Evolutionary conservation across 352 stramenopile species (phyloP), one percentile per base, ranked within the genome.

Genomic region (Sclerospora graminicola): DNA sequence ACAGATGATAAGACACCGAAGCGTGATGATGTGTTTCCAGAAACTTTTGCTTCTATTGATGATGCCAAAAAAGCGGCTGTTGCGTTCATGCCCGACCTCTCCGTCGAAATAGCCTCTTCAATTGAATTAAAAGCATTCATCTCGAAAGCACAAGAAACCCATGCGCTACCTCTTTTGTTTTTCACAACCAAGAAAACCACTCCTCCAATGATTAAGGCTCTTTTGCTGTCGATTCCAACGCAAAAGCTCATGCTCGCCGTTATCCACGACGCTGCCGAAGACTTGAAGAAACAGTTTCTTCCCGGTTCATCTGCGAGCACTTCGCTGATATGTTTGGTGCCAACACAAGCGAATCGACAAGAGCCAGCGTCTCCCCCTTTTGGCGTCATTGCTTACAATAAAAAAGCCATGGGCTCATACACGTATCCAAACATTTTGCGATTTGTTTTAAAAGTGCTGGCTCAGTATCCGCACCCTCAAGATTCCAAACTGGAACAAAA

Each of bases 391-490:
- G 42, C 57, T 4, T 90, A 83, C 51, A 56, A 84, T 37, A 87
- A 87, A 57, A 81, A 84, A 46, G 60, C 42, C 0, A 71, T 83
- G 50, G 78, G 78, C 0, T 33, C 75, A 4, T 77, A 76, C 43
- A 78, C 54, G 18, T 86, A 82, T 46, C 59, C 61, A 37, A 86
- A 87, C 42, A 37, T 82, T 40, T 66, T 83, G 51, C 72, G 70
- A 28, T 90, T 78, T 48, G 51, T 88, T 30, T 51, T 77, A 48
- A 69, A 69, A 31, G 68, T 88, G 16, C 41, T 90, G 6, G 35
- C 59, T 7, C 60, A 84, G 35, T 83, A 86, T 38, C 77, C 74
- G n/a, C 70, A 86, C 33, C 66, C 66, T 2, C 41, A 55, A 20
- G 59, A 65, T 33, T 42, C 45, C 13, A 46, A 35, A 5, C 15